These are phyloP conservation scores for Skeletonema menzelii DNA, from an alignment of 108 stramenopile genomes.

Conservation along the genomic window DNA sequence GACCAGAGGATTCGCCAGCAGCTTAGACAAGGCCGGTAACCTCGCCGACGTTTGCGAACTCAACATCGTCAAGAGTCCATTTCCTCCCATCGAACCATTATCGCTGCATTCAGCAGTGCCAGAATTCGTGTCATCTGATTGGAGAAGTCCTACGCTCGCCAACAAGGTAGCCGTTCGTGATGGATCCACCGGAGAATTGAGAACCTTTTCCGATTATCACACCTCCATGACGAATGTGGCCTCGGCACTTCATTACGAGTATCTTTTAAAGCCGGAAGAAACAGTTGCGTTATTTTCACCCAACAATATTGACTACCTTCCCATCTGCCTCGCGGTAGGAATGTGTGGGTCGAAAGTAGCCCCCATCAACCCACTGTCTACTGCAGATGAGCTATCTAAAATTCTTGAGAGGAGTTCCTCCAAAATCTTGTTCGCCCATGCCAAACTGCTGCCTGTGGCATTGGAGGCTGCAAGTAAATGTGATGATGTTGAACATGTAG, in stretches of 20 bases:
- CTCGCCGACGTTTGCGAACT: slow-evolving; percentile 36
- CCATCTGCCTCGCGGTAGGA: slow-evolving; percentile 72
- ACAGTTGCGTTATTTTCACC: slow-evolving; percentile 82
- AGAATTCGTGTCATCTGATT: slow-evolving; percentile 64
- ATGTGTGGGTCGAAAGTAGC: slow-evolving; percentile 77
- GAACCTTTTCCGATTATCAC: slow-evolving; percentile 71
- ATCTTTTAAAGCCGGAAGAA: slow-evolving; percentile 49
- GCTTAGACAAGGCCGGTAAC: slow-evolving; percentile 7
- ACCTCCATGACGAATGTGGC: slow-evolving; percentile 48
- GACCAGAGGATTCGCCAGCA: background rate
- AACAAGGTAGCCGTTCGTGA: slow-evolving; percentile 74
- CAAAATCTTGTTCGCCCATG: slow-evolving; percentile 75
- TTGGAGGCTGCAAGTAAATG: slow-evolving; percentile 59
- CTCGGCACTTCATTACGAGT: slow-evolving; percentile 45
- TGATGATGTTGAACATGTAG: slow-evolving; percentile 55
- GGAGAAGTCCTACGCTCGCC: slow-evolving; percentile 39
- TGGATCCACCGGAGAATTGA: slow-evolving; percentile 67
- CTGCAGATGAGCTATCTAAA: slow-evolving; percentile 53
- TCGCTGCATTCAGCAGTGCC: slow-evolving; percentile 45
- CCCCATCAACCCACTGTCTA: slow-evolving; percentile 89
- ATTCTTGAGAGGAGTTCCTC: slow-evolving; percentile 67
- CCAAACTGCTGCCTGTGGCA: slow-evolving; percentile 59
- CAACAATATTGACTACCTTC: slow-evolving; percentile 88
- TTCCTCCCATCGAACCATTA: slow-evolving; percentile 49
- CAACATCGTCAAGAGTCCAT: slow-evolving; percentile 53